Conservation (phyloP, 2,329 filamentous ascomycete genomes). For the Tolypocladium nubicola region DNA sequence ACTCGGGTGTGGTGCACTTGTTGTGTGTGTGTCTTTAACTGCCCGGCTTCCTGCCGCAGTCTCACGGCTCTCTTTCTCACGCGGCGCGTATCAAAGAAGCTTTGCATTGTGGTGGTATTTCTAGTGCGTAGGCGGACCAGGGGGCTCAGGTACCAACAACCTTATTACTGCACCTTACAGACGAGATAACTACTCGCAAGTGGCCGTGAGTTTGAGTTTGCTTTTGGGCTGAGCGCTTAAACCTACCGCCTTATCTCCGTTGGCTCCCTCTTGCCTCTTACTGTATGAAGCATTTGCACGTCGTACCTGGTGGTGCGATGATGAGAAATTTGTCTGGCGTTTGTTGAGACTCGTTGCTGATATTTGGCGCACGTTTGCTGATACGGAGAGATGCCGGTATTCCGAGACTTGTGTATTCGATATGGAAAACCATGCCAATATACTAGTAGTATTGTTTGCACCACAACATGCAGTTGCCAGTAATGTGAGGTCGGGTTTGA, state of each 20-base stretch:
- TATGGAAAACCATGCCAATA: too few relatives aligned
- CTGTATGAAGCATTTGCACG: background rate
- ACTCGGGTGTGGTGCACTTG: background rate
- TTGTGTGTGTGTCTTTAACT: too few relatives aligned
- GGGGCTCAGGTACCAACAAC: background rate
- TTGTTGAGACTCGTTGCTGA: background rate
- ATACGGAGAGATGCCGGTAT: background rate
- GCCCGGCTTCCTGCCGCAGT: too few relatives aligned
- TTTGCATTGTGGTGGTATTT: background rate
- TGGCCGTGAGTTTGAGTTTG: background rate
- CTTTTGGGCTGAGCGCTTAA: background rate
- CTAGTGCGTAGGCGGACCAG: background rate
- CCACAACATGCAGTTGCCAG: background rate
- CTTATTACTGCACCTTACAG: background rate
- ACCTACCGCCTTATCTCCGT: background rate
- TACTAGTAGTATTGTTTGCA: too few relatives aligned
- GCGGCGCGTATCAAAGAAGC: background rate
- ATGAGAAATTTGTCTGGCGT: background rate
- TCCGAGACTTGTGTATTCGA: background rate
- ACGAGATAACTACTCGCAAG: background rate
- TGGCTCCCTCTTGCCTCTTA: background rate
- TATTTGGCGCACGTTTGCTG: background rate
- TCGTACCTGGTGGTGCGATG: background rate
- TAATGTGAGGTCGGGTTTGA: background rate
- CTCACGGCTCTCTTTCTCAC: background rate